These are phyloP conservation scores for Calycina herbarum DNA, from an alignment of 2,329 filamentous ascomycete genomes.

Conservation along the genomic window DNA sequence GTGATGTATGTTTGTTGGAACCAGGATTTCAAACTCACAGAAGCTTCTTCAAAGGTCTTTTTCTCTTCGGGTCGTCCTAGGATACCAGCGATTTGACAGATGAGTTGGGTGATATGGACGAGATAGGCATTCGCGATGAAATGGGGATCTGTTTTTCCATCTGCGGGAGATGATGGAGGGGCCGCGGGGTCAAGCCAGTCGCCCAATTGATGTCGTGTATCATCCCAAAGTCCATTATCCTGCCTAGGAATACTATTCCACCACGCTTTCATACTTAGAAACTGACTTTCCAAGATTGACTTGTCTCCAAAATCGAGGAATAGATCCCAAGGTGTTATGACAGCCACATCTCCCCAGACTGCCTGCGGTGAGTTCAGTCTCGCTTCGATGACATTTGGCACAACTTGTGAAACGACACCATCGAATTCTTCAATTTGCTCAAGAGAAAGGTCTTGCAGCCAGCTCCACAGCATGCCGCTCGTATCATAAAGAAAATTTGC, in stretches of 20 bases:
- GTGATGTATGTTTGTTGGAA: conserved; percentile 37
- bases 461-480: conserved; percentile 38
- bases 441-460: conserved; percentile 41
- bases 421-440: conserved; percentile 38
- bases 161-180: conserved; percentile 42
- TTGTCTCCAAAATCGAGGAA: conserved; percentile 43
- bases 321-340: conserved; percentile 44
- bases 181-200: conserved; percentile 53
- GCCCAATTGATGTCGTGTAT: conserved; percentile 41
- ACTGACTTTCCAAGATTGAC: conserved; percentile 41
- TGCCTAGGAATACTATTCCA: conserved; percentile 41
- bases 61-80: conserved; percentile 35
- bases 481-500: conserved; percentile 45
- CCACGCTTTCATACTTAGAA: conserved; percentile 44
- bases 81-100: conserved; percentile 39
- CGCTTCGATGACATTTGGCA: conserved; percentile 24
- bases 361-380: conserved; percentile 26
- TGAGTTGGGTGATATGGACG: conserved; percentile 43
- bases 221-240: conserved; percentile 44
- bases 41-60: conserved; percentile 27
- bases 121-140: conserved; percentile 51
- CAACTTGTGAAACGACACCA: conserved; percentile 23
- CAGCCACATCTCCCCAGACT: conserved; percentile 46
- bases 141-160: conserved; percentile 42
- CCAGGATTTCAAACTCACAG: conserved; percentile 21